Conservation (phyloP, 768 basidiomycete genomes). For the Serendipita sp. region DNA sequence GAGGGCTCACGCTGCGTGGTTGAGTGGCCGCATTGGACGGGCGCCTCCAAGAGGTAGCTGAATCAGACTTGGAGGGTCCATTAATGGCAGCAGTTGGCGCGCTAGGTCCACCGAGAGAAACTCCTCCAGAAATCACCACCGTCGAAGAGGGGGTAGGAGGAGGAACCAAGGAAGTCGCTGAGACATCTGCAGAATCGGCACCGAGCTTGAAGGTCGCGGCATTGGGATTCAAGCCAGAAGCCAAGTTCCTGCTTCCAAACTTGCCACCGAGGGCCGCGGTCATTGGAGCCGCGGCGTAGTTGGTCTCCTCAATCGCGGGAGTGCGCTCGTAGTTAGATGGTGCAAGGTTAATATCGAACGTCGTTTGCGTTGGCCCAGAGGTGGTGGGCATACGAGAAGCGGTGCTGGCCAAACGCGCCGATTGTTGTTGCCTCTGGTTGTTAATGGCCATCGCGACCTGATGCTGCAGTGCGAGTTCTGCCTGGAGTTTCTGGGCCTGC, state of each 20-base stretch:
- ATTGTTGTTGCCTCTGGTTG: conserved; percentile 12
- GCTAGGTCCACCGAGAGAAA: conserved; percentile 33
- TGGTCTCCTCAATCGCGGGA: conserved; percentile 23
- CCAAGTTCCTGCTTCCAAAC: conserved; percentile 41
- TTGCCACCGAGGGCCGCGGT: conserved; percentile 62
- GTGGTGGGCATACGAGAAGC: conserved; percentile 44
- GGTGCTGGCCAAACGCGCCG: conserved; percentile 27
- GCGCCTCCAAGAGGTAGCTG: conserved; percentile 67
- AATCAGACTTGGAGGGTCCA: conserved; percentile 64
- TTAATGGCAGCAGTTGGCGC: conserved; percentile 15
- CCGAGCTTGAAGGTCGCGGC: conserved; percentile 21
- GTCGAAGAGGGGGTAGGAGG: conserved; percentile 46
- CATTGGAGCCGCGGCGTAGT: conserved; percentile 58
- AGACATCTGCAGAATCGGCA: conserved; percentile 10
- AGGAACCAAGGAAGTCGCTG: conserved; percentile 14
- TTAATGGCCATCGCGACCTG: conserved; percentile 8
- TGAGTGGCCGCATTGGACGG: conserved; percentile 46
- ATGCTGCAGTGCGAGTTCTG: conserved; percentile 9
- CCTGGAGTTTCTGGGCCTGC: conserved; percentile 25
- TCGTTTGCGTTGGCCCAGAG: conserved; percentile 48
- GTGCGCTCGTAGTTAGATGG: conserved; percentile 20
- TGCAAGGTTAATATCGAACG: conserved; percentile 45
- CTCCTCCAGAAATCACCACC: conserved; percentile 56
- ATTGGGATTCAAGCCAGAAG: conserved; percentile 23
- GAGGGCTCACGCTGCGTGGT: conserved; percentile 47